A percentile compares a stretch with the other conserved stretches of the same genome.
phyloP scores from a whole-genome alignment of 176 grass and related monocot genomes.

The Rhynchospora breviuscula region DNA sequence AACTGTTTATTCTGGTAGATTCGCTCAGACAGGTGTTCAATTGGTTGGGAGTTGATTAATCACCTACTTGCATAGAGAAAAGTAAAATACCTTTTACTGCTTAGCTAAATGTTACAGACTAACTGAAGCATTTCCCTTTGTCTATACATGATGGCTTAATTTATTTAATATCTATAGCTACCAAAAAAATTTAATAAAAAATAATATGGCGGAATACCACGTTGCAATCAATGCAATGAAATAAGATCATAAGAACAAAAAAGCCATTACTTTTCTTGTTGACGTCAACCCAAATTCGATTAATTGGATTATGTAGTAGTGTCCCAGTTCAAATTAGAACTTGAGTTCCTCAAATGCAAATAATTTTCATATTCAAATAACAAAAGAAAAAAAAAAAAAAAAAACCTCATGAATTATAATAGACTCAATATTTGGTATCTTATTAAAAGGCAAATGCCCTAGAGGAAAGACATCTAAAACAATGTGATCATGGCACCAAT shows the following conservation, averaged over 20 bases:
- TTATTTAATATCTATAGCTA: not conserved
- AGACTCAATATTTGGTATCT: not conserved
- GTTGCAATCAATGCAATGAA: not conserved
- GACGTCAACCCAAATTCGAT: not conserved
- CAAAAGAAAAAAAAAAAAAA: too few species aligned
- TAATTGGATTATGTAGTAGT: not conserved
- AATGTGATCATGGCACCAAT: not conserved
- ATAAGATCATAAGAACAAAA: not conserved
- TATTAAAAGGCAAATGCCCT: not conserved
- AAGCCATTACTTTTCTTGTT: not conserved
- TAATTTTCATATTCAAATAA: too few species aligned
- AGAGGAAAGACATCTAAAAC: not conserved
- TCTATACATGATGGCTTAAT: not conserved
- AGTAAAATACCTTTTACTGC: not conserved
- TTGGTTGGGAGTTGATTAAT: not conserved
- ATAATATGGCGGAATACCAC: not conserved
- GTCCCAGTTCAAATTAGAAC: not conserved
- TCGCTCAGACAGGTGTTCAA: too few species aligned
- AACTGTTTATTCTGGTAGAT: not conserved
- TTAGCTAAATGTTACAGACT: not conserved
- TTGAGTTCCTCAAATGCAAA: not conserved
- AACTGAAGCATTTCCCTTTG: not conserved
- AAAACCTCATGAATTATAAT: too few species aligned
- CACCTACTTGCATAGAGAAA: not conserved
- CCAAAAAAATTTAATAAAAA: not conserved